Conservation (phyloP, 257 asterid species). For the Schizonepeta tenuifolia region DNA sequence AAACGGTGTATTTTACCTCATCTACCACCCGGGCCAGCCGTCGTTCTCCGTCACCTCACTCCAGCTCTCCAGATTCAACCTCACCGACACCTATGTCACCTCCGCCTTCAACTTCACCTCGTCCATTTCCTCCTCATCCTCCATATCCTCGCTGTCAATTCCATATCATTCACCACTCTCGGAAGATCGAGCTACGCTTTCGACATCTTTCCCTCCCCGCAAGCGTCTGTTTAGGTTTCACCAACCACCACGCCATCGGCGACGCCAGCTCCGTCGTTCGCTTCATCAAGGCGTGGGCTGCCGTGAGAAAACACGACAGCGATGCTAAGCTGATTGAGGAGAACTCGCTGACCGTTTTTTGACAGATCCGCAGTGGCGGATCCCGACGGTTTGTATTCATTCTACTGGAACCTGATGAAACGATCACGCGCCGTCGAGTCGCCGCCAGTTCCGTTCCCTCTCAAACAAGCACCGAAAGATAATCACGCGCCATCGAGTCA, state of each 20-base stretch:
- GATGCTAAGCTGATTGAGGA: slow-evolving; percentile 28
- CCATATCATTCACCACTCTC: no score
- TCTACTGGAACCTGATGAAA: slow-evolving; percentile 41
- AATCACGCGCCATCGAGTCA: slow-evolving; percentile 36
- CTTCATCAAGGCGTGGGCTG: slow-evolving; percentile 54
- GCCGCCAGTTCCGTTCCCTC: slow-evolving; percentile 35
- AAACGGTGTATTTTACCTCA: no score
- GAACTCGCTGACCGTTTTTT: slow-evolving; percentile 30
- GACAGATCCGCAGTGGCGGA: slow-evolving; percentile 46
- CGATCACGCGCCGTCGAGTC: slow-evolving; percentile 36
- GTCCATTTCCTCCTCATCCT: no score
- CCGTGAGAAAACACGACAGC: slow-evolving; percentile 35
- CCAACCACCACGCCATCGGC: slow-evolving; percentile 53
- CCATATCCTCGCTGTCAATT: no score
- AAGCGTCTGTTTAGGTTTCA: slow-evolving; percentile 48
- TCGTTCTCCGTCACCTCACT: no score
- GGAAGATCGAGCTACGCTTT: no score
- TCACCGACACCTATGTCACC: no score
- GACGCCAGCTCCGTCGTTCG: slow-evolving; percentile 51
- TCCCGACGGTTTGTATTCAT: slow-evolving; percentile 41
- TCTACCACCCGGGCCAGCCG: no score
- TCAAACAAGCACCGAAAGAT: no score
- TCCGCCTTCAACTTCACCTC: no score
- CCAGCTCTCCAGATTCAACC: no score
- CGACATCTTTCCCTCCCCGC: no score